phyloP scores from a whole-genome alignment of 768 basidiomycete genomes.

The Rhodotorula toruloides region DNA sequence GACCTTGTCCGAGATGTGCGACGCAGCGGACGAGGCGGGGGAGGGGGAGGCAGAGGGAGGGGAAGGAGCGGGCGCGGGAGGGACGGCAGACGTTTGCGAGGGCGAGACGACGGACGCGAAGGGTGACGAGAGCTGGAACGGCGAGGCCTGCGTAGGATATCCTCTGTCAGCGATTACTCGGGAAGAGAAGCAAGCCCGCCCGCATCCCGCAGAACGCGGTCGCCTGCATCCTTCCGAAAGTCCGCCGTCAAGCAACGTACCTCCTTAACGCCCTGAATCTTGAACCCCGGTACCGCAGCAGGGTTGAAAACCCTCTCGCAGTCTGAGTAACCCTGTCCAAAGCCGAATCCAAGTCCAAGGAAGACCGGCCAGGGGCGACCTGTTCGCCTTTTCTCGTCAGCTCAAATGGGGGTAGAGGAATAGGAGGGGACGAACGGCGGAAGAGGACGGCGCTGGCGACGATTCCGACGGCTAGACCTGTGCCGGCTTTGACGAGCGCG shows the following conservation, averaged over 20 bases:
- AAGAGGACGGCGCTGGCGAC: slow-evolving; percentile 85
- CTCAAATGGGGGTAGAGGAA: not conserved
- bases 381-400: slow-evolving; percentile 43
- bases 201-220: slow-evolving; percentile 2
- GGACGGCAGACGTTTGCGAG: slow-evolving; percentile 4
- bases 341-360: slow-evolving; percentile 67
- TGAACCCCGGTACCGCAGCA: slow-evolving; percentile 67
- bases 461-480: slow-evolving; percentile 83
- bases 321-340: slow-evolving; percentile 81
- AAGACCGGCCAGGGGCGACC: slow-evolving; percentile 91
- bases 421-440: slow-evolving; percentile 62
- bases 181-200: not conserved
- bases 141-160: not conserved
- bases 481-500: slow-evolving; percentile 76
- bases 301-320: slow-evolving; percentile 92
- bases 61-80: slow-evolving; percentile 6
- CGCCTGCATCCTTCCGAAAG: too few species aligned
- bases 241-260: too few species aligned
- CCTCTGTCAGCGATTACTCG: too few species aligned
- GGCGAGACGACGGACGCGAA: slow-evolving; percentile 5
- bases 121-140: slow-evolving; percentile 8
- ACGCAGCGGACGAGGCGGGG: not conserved
- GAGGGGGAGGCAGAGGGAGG: not conserved
- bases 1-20: slow-evolving; percentile 11
- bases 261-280: slow-evolving; percentile 1